Percentiles rank a stretch among this genome's conserved stretches.
These are phyloP conservation scores for Pezicula radicicola DNA, from an alignment of 2,329 filamentous ascomycete genomes.

Conservation along the genomic window DNA sequence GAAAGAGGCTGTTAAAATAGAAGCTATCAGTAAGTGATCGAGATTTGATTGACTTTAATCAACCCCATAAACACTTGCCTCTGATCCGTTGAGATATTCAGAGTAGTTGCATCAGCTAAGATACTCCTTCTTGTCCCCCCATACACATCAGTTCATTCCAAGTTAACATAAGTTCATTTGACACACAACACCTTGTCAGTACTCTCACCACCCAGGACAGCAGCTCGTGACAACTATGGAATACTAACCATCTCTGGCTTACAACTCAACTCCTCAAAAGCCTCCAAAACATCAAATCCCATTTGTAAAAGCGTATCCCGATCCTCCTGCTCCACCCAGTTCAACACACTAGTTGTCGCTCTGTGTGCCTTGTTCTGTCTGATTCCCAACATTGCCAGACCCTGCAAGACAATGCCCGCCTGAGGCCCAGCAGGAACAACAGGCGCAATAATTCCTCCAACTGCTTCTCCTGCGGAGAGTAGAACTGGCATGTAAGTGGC, in stretches of 20 bases:
- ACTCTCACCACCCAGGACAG: not conserved
- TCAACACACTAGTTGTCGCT: slow-evolving; percentile 54
- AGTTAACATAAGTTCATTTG: not conserved
- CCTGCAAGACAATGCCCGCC: slow-evolving; percentile 63
- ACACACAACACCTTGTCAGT: not conserved
- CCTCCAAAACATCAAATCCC: slow-evolving; percentile 77
- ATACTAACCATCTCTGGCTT: slow-evolving; percentile 51
- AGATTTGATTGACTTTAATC: too few species aligned
- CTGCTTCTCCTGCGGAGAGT: slow-evolving; percentile 46
- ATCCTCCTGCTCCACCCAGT: slow-evolving; percentile 34
- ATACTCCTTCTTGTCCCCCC: too few species aligned
- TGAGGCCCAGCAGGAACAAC: slow-evolving; percentile 62
- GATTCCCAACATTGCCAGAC: slow-evolving; percentile 61
- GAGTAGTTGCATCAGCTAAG: too few species aligned
- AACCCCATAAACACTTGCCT: too few species aligned
- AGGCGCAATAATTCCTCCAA: slow-evolving; percentile 63
- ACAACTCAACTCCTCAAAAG: slow-evolving; percentile 76
- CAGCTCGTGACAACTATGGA: not conserved
- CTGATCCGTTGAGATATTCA: too few species aligned
- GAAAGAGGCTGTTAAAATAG: too few species aligned
- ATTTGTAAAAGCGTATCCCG: slow-evolving; percentile 69
- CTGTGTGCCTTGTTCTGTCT: slow-evolving; percentile 63
- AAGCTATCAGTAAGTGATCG: too few species aligned
- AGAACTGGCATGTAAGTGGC: slow-evolving; percentile 60
- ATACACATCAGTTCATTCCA: not conserved